Evolutionary conservation across 768 basidiomycete species (phyloP).

Genomic region (Tricholoma sp.): DNA sequence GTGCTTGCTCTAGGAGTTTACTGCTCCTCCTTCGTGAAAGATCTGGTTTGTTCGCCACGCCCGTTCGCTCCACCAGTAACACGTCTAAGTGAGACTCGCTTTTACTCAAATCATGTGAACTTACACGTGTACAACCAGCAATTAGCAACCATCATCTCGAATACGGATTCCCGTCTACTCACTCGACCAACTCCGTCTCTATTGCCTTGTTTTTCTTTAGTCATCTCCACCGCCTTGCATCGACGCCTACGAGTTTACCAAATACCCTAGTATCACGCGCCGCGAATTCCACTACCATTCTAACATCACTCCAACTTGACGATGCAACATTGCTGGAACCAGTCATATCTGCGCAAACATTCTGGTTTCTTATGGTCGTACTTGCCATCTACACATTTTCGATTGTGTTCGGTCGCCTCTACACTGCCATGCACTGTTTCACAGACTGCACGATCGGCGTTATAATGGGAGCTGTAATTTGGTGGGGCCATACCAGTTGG

Average conservation of each 20-base stretch:
- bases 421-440: slow-evolving; percentile 88
- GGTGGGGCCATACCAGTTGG: slow-evolving; percentile 54
- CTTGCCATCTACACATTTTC: slow-evolving; percentile 59
- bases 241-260: slow-evolving; percentile 15
- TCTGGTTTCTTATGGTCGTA: slow-evolving; percentile 34
- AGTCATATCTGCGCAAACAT: slow-evolving; percentile 42
- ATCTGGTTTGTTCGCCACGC: slow-evolving; percentile 84
- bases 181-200: slow-evolving; percentile 87
- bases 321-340: slow-evolving; percentile 19
- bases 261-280: background rate
- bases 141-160: slow-evolving; percentile 81
- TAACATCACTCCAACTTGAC: slow-evolving; percentile 4
- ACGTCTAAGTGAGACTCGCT: slow-evolving; percentile 62
- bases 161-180: slow-evolving; percentile 95
- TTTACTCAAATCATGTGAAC: background rate
- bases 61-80: slow-evolving; percentile 89
- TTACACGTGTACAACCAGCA: slow-evolving; percentile 32
- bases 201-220: slow-evolving; percentile 79
- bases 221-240: slow-evolving; percentile 50
- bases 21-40: slow-evolving; percentile 82
- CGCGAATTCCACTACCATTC: background rate
- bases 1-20: slow-evolving; percentile 81
- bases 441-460: slow-evolving; percentile 66
- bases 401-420: slow-evolving; percentile 77
- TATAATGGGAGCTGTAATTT: slow-evolving; percentile 61